phyloP scores from a whole-genome alignment of 169 alveolate species.

The Babesia ovis region DNA sequence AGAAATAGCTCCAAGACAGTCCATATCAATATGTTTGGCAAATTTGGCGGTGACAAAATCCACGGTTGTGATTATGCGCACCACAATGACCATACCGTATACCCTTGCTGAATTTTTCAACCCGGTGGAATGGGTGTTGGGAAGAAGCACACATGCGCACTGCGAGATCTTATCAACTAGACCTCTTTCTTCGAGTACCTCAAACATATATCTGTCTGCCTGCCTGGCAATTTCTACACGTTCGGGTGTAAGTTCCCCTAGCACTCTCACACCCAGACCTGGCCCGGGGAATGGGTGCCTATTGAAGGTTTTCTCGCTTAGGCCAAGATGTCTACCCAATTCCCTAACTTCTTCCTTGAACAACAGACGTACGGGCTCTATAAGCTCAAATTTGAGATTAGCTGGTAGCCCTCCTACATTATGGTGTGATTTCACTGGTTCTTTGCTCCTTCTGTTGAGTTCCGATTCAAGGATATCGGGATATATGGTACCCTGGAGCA shows the following conservation, averaged over 20 bases:
- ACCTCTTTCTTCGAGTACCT: conserved; percentile 60
- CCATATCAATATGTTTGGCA: conserved; percentile 64
- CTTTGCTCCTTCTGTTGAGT: conserved; percentile 65
- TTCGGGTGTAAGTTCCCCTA: conserved; percentile 73
- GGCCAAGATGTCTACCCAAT: conserved; percentile 67
- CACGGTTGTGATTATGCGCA: conserved; percentile 71
- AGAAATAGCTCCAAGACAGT: conserved; percentile 71
- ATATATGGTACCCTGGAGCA: conserved; percentile 78
- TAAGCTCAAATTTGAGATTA: conserved; percentile 70
- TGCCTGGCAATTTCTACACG: conserved; percentile 72
- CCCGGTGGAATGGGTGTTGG: conserved; percentile 68
- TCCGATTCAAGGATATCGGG: conserved; percentile 77
- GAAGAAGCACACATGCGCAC: conserved; percentile 68
- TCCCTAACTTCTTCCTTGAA: conserved; percentile 78
- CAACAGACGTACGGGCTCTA: conserved; percentile 75
- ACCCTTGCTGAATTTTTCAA: conserved; percentile 73
- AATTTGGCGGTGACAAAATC: conserved; percentile 76
- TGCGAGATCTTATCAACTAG: conserved; percentile 70
- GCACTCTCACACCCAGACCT: conserved; percentile 74
- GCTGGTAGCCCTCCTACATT: conserved; percentile 79
- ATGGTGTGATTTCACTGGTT: conserved; percentile 77
- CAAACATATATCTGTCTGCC: conserved; percentile 72
- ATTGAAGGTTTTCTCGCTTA: conserved; percentile 66
- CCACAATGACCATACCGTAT: conserved; percentile 69
- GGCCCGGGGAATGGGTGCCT: conserved; percentile 84